phyloP scores from a whole-genome alignment of 345 rosid genomes.

The Turnera subulata region DNA sequence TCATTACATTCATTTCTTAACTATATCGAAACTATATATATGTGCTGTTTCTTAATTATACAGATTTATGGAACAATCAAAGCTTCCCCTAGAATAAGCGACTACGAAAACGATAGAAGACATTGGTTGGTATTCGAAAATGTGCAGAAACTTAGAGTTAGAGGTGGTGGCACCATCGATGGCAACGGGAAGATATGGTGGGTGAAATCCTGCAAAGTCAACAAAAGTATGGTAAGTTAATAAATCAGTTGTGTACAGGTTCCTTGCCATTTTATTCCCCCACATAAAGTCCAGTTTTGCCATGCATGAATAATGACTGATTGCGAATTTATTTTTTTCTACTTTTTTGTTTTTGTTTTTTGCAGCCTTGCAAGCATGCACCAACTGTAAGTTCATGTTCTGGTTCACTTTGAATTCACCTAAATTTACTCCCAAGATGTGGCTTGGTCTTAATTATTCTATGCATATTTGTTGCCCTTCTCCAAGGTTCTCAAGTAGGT shows the following conservation, averaged over 20 bases:
- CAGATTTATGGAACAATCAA: conserved; percentile 70
- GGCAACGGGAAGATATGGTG: conserved; percentile 90
- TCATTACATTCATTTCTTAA: background rate
- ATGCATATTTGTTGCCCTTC: too few relatives aligned
- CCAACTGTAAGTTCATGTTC: conserved; percentile 62
- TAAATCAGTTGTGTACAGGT: background rate
- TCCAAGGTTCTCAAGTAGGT: too few relatives aligned
- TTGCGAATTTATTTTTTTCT: background rate
- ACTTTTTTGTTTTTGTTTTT: background rate
- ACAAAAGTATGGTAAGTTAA: conserved; percentile 49
- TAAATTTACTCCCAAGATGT: background rate
- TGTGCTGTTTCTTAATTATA: background rate
- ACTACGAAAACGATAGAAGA: conserved; percentile 39
- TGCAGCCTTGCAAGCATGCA: conserved; percentile 75
- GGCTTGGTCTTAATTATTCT: too few relatives aligned
- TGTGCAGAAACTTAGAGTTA: conserved; percentile 51
- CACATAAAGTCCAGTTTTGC: too few relatives aligned
- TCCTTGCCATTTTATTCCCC: too few relatives aligned
- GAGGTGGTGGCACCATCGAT: conserved; percentile 82
- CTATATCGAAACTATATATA: too few relatives aligned
- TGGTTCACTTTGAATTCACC: too few relatives aligned
- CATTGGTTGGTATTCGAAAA: conserved; percentile 58
- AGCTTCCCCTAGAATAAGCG: conserved; percentile 49
- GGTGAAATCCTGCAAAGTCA: conserved; percentile 80
- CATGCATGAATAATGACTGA: background rate